Evolutionary conservation across 176 grass and related monocot genomes (phyloP).

Genomic region (Lolium rigidum): DNA sequence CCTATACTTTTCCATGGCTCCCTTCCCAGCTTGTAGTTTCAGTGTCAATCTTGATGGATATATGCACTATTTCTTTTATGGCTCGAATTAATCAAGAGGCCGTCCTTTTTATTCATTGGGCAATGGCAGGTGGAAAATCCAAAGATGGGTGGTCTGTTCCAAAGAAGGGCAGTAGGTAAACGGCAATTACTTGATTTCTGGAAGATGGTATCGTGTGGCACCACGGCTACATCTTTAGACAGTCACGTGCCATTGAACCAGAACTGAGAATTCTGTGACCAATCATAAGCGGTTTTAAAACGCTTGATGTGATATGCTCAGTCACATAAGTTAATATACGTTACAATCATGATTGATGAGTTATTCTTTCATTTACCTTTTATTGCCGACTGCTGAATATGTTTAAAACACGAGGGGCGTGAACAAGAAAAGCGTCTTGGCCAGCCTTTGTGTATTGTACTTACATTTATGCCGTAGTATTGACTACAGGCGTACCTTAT

Average conservation of each 20-base stretch:
- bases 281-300: neutral
- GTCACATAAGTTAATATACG: conserved; percentile 10
- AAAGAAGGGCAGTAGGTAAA: conserved; percentile 99
- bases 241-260: conserved; percentile 45
- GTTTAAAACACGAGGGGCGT: conserved; percentile 20
- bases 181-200: conserved; percentile 78
- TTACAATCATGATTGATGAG: conserved; percentile 12
- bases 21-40: conserved; percentile 38
- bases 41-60: conserved; percentile 61
- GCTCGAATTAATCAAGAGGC: conserved; percentile 87
- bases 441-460: neutral
- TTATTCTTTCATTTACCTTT: conserved; percentile 21
- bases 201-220: conserved; percentile 69
- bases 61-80: conserved; percentile 78
- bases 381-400: conserved; percentile 20
- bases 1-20: neutral
- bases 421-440: conserved; percentile 13
- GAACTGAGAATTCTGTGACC: conserved; percentile 19
- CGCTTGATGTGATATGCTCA: conserved; percentile 31
- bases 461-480: conserved; percentile 27
- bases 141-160: conserved; percentile 99
- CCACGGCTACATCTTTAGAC: conserved; percentile 53
- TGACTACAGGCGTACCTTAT: neutral
- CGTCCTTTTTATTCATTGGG: conserved; percentile 84
- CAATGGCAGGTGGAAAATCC: conserved; percentile 99